A percentile compares a stretch with the other conserved stretches of the same genome.
Conservation (phyloP, 2,329 filamentous ascomycete genomes). For the Xylariales sp. region DNA sequence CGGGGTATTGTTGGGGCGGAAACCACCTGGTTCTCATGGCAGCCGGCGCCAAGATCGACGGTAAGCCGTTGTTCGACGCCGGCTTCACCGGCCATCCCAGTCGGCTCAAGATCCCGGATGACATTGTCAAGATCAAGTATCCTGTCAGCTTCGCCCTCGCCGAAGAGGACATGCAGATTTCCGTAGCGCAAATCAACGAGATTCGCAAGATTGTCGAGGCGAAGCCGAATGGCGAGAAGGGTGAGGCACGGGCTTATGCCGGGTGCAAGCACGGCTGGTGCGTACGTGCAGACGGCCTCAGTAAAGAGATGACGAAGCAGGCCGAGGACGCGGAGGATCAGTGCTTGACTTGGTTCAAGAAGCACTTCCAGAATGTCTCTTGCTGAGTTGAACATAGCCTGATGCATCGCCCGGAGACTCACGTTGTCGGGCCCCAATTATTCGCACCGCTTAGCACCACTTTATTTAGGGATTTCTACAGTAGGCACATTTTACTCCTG, state of each 20-base stretch:
- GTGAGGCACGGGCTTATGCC: conserved; percentile 33
- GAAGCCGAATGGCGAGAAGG: conserved; percentile 25
- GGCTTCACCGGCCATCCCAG: conserved; percentile 51
- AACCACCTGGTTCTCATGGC: conserved; percentile 47
- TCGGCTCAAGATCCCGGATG: conserved; percentile 39
- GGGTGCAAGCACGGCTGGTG: conserved; percentile 38
- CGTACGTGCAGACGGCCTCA: conserved; percentile 19
- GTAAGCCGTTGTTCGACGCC: conserved; percentile 41
- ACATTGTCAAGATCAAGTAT: conserved; percentile 38
- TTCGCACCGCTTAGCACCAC: too few relatives aligned
- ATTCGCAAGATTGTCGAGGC: conserved; percentile 31
- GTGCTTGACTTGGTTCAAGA: conserved; percentile 24
- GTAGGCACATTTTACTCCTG: too few relatives aligned
- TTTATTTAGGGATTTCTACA: too few relatives aligned
- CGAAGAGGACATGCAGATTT: conserved; percentile 38
- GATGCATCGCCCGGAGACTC: too few relatives aligned
- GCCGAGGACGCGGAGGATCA: conserved; percentile 26
- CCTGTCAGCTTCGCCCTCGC: conserved; percentile 44
- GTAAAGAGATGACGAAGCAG: conserved; percentile 17
- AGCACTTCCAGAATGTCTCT: neutral
- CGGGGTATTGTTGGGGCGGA: conserved; percentile 62
- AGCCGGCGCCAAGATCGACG: conserved; percentile 24
- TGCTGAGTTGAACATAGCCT: too few relatives aligned
- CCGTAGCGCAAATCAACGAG: conserved; percentile 24
- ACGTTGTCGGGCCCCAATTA: too few relatives aligned